Conservation (phyloP, 73 alveolate species). For the Breviolum minutum region DNA sequence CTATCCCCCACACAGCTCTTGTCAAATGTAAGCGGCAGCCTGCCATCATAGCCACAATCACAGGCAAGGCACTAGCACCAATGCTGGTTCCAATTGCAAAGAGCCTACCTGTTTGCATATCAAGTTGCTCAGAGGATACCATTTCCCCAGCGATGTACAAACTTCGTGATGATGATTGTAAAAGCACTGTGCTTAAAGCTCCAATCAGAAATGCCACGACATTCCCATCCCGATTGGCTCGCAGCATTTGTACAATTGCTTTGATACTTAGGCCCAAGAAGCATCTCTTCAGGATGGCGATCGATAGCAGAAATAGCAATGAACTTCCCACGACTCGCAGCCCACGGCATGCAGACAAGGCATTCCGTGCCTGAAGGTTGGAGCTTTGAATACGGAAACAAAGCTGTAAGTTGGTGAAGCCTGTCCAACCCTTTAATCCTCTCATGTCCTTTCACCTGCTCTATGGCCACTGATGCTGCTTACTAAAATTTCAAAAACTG, state of each 20-base stretch:
- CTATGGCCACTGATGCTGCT: too few relatives aligned
- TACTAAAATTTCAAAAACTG: too few relatives aligned
- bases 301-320: constrained; percentile 45
- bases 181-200: constrained; percentile 56
- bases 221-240: constrained; percentile 47
- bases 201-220: constrained; percentile 73
- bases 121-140: constrained; percentile 39
- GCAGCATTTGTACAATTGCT: constrained; percentile 50
- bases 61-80: constrained; percentile 52
- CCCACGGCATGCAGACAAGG: constrained; percentile 68
- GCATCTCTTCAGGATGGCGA: not conserved
- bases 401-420: not conserved
- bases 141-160: constrained; percentile 25
- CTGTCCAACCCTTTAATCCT: not conserved
- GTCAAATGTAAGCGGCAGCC: constrained; percentile 65
- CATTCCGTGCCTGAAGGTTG: constrained; percentile 25
- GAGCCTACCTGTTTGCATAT: constrained; percentile 48
- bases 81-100: constrained; percentile 72
- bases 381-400: not conserved
- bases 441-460: not conserved
- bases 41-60: constrained; percentile 70
- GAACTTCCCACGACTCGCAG: constrained; percentile 44
- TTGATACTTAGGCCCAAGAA: constrained; percentile 21
- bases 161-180: constrained; percentile 66
- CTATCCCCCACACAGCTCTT: constrained; percentile 87